Base-by-base conservation (phyloP, 2,329 filamentous ascomycete species). In the Boeremia lycopersici region DNA sequence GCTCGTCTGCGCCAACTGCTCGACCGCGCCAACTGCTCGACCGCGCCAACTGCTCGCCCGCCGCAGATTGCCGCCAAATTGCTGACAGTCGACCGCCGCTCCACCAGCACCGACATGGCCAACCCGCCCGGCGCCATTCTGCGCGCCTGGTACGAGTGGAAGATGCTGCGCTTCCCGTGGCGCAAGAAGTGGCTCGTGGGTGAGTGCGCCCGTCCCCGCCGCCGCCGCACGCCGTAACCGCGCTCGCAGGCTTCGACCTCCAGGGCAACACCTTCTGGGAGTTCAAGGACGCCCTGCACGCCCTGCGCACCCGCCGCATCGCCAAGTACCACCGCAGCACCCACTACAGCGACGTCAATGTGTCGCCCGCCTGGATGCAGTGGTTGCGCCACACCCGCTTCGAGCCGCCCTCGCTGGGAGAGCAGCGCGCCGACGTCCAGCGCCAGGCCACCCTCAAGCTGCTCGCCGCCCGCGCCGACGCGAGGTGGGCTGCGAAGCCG, bases 181-280 rank as follows among this genome's bases (percentile, higher is more conserved):
- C 78, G 86, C 58, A 81, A 78, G 69, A 80, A 78, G 47, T 85
- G 82, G 74, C 78, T 88, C 33, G 81, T 82, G 43, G 84, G 84
- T 85, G 70, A 44, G 73, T 70, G 26, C 19, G n/a, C 11, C 10
- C 48, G 28, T 34, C 12, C 40, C 31, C 9, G 39, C 12, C 10
- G 25, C 12, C 35, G 23, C 13, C 10, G 13, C 19, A 25, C 19
- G 29, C 17, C 23, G 28, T 42, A 31, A 42, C 25, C 6, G 26
- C 15, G 9, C n/a, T 23, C 19, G 3, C 26, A 55, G 85, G 85
- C 67, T 78, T 80, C 61, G 85, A 88, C 71, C 78, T 88, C 42
- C 71, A 79, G 17, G 85, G 85, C 57, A 88, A 88, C 73, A 87
- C 85, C 9, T 88, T 82, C 71, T 88, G 85, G 85, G 85, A 87